Evolutionary conservation across 2,329 filamentous ascomycete species (phyloP), one percentile per base, ranked within the genome.

Genomic region (Drechslerella stenobrocha): DNA sequence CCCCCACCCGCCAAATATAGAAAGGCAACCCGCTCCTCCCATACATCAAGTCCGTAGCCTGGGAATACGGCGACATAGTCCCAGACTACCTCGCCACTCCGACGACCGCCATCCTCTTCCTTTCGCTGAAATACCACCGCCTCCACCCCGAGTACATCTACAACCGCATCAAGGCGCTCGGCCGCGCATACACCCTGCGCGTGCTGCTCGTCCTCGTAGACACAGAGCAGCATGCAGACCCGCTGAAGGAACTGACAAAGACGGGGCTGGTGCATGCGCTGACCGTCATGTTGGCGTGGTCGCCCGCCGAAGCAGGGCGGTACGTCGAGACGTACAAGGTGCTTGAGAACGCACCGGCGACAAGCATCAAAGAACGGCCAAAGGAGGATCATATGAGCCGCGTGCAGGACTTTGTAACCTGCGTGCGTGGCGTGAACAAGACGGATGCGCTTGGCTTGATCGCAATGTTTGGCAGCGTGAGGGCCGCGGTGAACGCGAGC

Each of bases 81-180:
- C 89, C 92, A 28, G 93, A 98, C 78, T 98, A 95, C 76, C 87
- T 92, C 6, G 80, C 97, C 47, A 92, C 93, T 0, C 75, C 83
- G 40, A 95, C 90, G 0, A 95, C 91, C 4, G 96, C 92, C 74
- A 91, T 89, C 0, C 81, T 98, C 3, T 98, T 97, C 75, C 80
- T 98, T 40, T 95, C 89, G 47, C 82, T 98, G 56, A 98, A 97
- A 77, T 98, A 98, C 77, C 93, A 98, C 77, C 89, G 92, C 42
- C 82, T 98, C 52, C 93, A 98, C 75, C 93, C 93, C 0, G 93
- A 98, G 77, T 98, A 98, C 79, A 90, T 98, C 73, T 97, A 97
- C 79, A 90, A 87, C 22, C 87, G 93, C 60, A 95, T 98, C 72
- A 87, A 88, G 52, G 84, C 86, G 48, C 80, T 98, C 2, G 88